These are phyloP conservation scores for Penicillium longicatenatum DNA, from an alignment of 495 filamentous ascomycete genomes.

Conservation along the genomic window DNA sequence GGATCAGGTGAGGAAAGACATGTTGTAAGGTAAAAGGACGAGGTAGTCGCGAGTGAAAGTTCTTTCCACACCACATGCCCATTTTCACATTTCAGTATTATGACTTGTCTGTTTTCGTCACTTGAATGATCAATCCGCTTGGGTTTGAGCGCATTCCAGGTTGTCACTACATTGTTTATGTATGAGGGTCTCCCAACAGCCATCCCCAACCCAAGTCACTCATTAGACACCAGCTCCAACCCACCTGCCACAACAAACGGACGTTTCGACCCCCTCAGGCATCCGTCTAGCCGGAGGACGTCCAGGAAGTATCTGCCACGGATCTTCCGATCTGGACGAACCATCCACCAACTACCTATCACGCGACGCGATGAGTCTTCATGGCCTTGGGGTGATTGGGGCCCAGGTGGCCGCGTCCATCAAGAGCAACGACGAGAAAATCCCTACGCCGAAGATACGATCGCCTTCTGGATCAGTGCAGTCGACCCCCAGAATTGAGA, in stretches of 20 bases:
- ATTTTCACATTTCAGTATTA: neutral
- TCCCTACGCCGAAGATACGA: conserved; percentile 13
- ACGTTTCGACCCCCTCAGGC: conserved; percentile 13
- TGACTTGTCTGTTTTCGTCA: conserved; percentile 6
- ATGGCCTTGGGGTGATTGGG: conserved; percentile 36
- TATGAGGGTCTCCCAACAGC: conserved; percentile 24
- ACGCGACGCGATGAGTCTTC: conserved; percentile 26
- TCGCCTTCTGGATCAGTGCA: conserved; percentile 21
- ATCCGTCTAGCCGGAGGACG: conserved; percentile 12
- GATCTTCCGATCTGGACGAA: conserved; percentile 16
- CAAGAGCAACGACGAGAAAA: conserved; percentile 29
- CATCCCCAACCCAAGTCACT: conserved; percentile 22
- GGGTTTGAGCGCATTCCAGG: conserved; percentile 32
- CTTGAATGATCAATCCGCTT: conserved; percentile 26
- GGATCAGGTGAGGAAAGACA: neutral
- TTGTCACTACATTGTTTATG: conserved; percentile 34
- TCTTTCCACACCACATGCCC: conserved; percentile 1
- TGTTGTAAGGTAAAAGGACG: neutral
- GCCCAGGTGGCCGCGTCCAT: conserved; percentile 33
- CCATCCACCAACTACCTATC: neutral
- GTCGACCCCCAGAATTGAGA: conserved; percentile 21
- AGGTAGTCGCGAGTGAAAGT: neutral
- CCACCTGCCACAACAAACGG: conserved; percentile 6
- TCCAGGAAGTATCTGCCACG: conserved; percentile 11
- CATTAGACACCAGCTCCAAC: conserved; percentile 10